Base-by-base conservation (phyloP, 352 stramenopile species). In the Thraustochytrium aureum region DNA sequence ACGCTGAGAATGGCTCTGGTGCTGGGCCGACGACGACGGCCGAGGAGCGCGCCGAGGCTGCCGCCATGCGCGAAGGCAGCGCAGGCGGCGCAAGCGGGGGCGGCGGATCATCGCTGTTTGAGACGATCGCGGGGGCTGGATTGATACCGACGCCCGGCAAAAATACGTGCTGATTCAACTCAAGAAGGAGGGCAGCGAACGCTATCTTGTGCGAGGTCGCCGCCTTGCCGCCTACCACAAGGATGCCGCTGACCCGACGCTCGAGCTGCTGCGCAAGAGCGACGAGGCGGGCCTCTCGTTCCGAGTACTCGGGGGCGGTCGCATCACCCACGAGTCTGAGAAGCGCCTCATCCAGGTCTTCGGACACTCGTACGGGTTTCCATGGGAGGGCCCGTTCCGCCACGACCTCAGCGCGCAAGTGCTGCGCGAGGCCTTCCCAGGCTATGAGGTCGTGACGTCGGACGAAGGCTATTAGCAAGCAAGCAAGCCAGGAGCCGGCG, bases 141-240 rank as follows among this genome's bases (percentile, higher is more conserved):
- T 82, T 37, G 72, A 75, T 1, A 61, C 37, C 10, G 73, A 74
- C 4, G n/a, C 39, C 12, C 39, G 65, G 17, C 73, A 82, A 54
- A 82, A 82, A 37, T 82, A 82, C 50, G 73, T 82, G 32, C 39
- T 82, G 59, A 73, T 82, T 43, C 32, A 82, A 42, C 50, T 75
- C 42, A 26, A 20, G 17, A 72, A 72, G 42, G 47, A 74, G 14
- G 73, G 32, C 61, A 42, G 45, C 12, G 45, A 41, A 0, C 17
- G 61, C 30, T 75, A 65, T 42, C 62, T 82, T 26, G 73, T 82
- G 26, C 73, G 73, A 22, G 73, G 73, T 42, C 20, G 2, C 12
- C 35, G 32, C 26, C 50, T 17, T 32, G 73, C 73, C 30, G 60
- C 73, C 6, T 82, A 82, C 50, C 73, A 82, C 50, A 75, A 64